These are phyloP conservation scores for Pseudozyma hubeiensis DNA, from an alignment of 1,284 basidiomycete genomes.

Conservation along the genomic window DNA sequence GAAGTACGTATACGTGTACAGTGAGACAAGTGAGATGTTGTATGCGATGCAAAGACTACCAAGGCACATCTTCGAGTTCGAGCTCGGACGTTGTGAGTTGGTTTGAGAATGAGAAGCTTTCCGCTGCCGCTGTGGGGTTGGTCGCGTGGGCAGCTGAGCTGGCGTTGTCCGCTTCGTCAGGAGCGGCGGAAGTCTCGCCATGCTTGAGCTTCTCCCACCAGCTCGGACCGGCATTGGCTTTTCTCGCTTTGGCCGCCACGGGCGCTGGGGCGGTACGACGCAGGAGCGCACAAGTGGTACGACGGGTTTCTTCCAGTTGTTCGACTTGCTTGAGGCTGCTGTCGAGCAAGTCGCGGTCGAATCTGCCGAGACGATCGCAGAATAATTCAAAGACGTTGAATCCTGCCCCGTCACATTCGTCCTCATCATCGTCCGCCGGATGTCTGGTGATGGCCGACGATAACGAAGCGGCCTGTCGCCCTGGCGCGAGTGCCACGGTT, in stretches of 20 bases:
- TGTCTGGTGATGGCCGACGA: neutral
- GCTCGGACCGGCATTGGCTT: constrained; percentile 14
- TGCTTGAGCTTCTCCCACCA: constrained; percentile 47
- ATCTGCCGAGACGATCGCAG: constrained; percentile 42
- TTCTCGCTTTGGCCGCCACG: constrained; percentile 4
- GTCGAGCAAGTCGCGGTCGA: constrained; percentile 37
- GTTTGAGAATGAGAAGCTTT: constrained; percentile 18
- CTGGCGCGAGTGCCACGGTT: constrained; percentile 13
- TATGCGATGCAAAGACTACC: constrained; percentile 8
- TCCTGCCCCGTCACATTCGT: constrained; percentile 46
- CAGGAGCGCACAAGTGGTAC: constrained; percentile 11
- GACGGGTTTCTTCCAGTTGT: constrained; percentile 19
- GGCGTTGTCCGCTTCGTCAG: neutral
- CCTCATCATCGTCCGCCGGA: constrained; percentile 34
- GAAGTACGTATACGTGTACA: too few relatives aligned
- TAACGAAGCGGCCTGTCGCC: constrained; percentile 27
- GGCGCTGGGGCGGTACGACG: constrained; percentile 8
- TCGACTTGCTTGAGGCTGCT: constrained; percentile 34
- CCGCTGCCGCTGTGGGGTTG: neutral
- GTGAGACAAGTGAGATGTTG: neutral
- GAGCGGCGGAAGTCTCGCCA: neutral
- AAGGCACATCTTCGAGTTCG: constrained; percentile 37
- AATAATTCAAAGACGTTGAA: constrained; percentile 51
- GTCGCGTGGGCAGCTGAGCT: too few relatives aligned
- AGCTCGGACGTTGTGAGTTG: constrained; percentile 13